Percentiles rank a stretch among this genome's conserved stretches.
Conservation (phyloP, 116 monocot species). For the Phalaenopsis hybrid region DNA sequence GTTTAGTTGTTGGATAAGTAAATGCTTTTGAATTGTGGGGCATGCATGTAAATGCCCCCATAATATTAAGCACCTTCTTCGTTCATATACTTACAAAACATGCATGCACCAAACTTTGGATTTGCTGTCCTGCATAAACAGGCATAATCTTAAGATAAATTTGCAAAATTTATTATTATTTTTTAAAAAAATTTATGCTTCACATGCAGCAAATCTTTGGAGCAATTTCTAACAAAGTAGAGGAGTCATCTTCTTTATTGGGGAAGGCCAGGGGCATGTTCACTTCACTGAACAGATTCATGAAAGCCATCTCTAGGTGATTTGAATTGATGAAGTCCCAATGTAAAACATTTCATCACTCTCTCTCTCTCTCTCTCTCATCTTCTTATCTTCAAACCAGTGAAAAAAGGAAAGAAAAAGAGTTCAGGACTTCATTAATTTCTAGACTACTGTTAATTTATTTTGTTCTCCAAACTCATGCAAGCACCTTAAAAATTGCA, state of each 20-base stretch:
- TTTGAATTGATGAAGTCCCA: neutral
- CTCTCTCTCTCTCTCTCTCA: too few species aligned
- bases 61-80: neutral
- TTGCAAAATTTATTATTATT: neutral
- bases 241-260: conserved; percentile 42
- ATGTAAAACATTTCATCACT: neutral
- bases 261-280: conserved; percentile 53
- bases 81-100: too few species aligned
- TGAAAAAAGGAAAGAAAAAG: too few species aligned
- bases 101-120: too few species aligned
- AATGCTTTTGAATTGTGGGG: too few species aligned
- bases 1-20: too few species aligned
- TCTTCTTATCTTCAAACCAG: too few species aligned
- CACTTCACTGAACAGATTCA: conserved; percentile 55
- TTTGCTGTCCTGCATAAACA: neutral
- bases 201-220: conserved; percentile 60
- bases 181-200: neutral
- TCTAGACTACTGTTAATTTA: too few species aligned
- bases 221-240: conserved; percentile 37
- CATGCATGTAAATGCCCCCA: too few species aligned
- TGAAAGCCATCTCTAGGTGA: conserved; percentile 71
- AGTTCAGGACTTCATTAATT: too few species aligned
- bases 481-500: too few species aligned
- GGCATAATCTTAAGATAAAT: neutral
- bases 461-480: too few species aligned